Conservation (phyloP, 129 eudicot species). For the Ambrosia trifida region DNA sequence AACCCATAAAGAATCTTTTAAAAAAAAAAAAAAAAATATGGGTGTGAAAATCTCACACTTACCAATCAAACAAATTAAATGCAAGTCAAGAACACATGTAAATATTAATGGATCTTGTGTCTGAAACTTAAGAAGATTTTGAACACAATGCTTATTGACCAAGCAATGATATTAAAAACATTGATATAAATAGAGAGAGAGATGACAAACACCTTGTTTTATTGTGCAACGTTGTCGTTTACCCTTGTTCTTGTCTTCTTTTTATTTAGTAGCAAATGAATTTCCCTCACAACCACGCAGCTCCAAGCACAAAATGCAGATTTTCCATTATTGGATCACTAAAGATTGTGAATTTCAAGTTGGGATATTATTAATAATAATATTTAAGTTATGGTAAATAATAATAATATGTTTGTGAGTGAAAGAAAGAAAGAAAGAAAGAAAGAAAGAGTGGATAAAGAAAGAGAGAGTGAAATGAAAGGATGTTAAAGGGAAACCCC, state of each 20-base stretch:
- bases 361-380: not conserved
- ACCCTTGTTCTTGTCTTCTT: conserved; percentile 42
- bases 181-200: conserved; percentile 16
- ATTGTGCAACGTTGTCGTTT: conserved; percentile 45
- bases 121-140: conserved; percentile 38
- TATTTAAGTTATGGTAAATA: not conserved
- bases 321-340: conserved; percentile 56
- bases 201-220: conserved; percentile 37
- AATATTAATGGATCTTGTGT: conserved; percentile 32
- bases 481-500: conserved; percentile 39
- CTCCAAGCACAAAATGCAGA: conserved; percentile 60
- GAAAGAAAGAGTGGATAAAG: conserved; percentile 14
- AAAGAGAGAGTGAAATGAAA: conserved; percentile 25
- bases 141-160: conserved; percentile 36
- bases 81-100: conserved; percentile 3
- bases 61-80: not conserved
- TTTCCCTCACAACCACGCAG: conserved; percentile 59
- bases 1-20: too few species aligned
- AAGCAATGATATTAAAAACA: conserved; percentile 30
- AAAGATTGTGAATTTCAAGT: conserved; percentile 34
- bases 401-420: not conserved
- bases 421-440: conserved; percentile 14
- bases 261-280: conserved; percentile 7
- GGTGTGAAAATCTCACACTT: too few species aligned
- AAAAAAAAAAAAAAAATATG: too few species aligned